phyloP scores from a whole-genome alignment of 352 stramenopile genomes.

The Pilasporangium apinafurcum region DNA sequence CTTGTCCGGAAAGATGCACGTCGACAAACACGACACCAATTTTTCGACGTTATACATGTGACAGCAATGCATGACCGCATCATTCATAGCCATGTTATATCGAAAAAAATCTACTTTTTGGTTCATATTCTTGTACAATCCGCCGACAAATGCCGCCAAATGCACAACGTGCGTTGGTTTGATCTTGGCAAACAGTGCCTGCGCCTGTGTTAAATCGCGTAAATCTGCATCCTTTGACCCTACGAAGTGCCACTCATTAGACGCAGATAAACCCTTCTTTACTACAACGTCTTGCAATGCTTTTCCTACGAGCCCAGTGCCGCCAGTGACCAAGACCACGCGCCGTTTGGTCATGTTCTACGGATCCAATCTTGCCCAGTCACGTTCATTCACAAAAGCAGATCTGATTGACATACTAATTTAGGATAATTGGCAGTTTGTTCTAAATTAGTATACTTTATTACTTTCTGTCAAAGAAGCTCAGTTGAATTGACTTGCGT shows the following conservation, averaged over 20 bases:
- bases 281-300: constrained; percentile 64
- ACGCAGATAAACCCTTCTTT: neutral
- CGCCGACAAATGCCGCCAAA: constrained; percentile 93
- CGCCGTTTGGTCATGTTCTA: constrained; percentile 3
- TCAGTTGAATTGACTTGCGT: too few relatives aligned
- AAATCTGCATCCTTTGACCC: constrained; percentile 93
- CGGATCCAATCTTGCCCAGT: constrained; percentile 2
- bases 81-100: constrained; percentile 98
- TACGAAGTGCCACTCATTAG: constrained; percentile 90
- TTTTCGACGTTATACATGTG: constrained; percentile 85
- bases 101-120: constrained; percentile 98
- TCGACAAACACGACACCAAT: constrained; percentile 97
- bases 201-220: constrained; percentile 67
- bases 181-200: constrained; percentile 91
- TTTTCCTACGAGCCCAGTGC: constrained; percentile 91
- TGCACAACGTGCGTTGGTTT: constrained; percentile 97
- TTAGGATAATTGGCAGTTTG: too few relatives aligned
- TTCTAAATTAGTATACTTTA: too few relatives aligned
- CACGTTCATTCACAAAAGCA: too few relatives aligned
- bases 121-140: constrained; percentile 78
- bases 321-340: constrained; percentile 93
- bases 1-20: constrained; percentile 98
- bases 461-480: too few relatives aligned
- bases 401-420: too few relatives aligned
- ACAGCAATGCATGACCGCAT: constrained; percentile 97